Evolutionary conservation across 2,329 filamentous ascomycete genomes (phyloP).

Genomic region (Hypoxylon rubiginosum): DNA sequence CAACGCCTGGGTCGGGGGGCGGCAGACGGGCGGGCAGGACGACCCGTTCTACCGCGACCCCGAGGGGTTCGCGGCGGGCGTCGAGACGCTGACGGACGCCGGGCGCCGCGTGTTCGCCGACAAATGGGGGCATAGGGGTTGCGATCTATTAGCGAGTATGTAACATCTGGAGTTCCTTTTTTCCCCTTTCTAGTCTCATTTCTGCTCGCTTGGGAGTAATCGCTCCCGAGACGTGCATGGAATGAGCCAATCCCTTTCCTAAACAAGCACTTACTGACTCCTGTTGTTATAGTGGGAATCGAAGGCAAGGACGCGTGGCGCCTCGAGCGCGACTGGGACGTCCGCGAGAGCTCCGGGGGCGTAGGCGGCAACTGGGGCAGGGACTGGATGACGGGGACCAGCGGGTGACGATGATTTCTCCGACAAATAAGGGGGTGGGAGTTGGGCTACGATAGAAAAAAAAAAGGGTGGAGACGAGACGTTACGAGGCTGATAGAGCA

Average conservation of each 20-base stretch:
- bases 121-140: constrained; percentile 60
- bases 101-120: constrained; percentile 54
- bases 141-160: constrained; percentile 52
- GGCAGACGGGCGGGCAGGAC: constrained; percentile 58
- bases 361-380: constrained; percentile 52
- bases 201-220: no score
- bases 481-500: not conserved
- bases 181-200: no score
- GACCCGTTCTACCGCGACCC: constrained; percentile 60
- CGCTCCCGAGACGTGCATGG: no score
- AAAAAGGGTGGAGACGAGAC: not conserved
- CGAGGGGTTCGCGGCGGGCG: constrained; percentile 53
- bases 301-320: constrained; percentile 54
- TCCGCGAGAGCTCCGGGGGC: constrained; percentile 41
- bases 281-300: no score
- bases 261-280: no score
- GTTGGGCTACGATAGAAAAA: no score
- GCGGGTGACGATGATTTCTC: not conserved
- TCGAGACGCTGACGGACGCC: constrained; percentile 53
- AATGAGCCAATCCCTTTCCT: no score
- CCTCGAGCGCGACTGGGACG: constrained; percentile 56
- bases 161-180: no score
- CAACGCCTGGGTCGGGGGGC: constrained; percentile 57
- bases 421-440: not conserved
- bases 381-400: constrained; percentile 49